Evolutionary conservation across 116 monocot species (phyloP).

Genomic region (Iris pallida): DNA sequence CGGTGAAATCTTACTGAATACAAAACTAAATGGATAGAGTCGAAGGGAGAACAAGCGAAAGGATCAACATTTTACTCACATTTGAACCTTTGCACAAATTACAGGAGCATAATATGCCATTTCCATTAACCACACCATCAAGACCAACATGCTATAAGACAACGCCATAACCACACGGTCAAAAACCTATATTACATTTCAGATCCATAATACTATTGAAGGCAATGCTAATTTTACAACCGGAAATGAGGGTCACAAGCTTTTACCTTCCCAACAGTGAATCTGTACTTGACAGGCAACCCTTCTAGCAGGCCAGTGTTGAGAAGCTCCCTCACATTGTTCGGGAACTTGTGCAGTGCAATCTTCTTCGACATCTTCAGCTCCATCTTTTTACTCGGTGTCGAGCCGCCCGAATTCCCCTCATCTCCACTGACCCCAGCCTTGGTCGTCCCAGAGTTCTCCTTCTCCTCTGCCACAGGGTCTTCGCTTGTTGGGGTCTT

Average conservation of each 20-base stretch:
- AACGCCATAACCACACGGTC: not conserved
- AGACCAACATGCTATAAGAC: slow-evolving; percentile 31
- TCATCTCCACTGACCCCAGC: slow-evolving; percentile 8
- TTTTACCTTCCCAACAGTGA: slow-evolving; percentile 41
- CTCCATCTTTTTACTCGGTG: slow-evolving; percentile 57
- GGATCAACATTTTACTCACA: slow-evolving; percentile 25
- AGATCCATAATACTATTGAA: too few species aligned
- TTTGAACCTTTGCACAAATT: slow-evolving; percentile 47
- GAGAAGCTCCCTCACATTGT: slow-evolving; percentile 62
- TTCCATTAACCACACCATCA: slow-evolving; percentile 43
- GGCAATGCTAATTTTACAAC: too few species aligned
- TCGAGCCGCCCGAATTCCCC: slow-evolving; percentile 8
- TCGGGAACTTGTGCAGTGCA: slow-evolving; percentile 49
- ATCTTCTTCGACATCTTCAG: slow-evolving; percentile 91
- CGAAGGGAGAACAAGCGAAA: not conserved
- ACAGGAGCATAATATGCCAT: slow-evolving; percentile 53
- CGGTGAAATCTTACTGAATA: slow-evolving; percentile 5
- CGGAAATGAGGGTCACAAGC: not conserved
- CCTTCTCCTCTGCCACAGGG: slow-evolving; percentile 5
- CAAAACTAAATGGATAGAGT: slow-evolving; percentile 1
- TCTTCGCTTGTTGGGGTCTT: slow-evolving; percentile 19
- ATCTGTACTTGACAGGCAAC: slow-evolving; percentile 62
- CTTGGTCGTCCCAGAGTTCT: slow-evolving; percentile 2
- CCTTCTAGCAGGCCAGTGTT: slow-evolving; percentile 89
- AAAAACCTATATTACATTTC: too few species aligned